phyloP scores from a whole-genome alignment of 352 stramenopile genomes.

The Globisporangium emineosum region DNA sequence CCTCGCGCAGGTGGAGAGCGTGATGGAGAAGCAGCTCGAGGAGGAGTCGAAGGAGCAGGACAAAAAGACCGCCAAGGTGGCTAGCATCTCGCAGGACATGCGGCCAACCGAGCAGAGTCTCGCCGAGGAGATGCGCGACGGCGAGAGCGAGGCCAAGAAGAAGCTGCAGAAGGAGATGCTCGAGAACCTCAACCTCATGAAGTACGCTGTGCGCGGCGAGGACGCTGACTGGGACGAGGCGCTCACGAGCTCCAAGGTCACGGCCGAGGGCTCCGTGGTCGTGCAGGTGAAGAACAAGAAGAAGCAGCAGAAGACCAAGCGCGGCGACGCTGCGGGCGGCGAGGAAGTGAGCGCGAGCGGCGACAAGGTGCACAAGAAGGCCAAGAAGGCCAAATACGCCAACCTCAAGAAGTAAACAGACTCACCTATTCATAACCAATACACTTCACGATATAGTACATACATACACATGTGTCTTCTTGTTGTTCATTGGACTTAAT shows the following conservation, averaged over 20 bases:
- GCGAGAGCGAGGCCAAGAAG: slow-evolving; percentile 71
- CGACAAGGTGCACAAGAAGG: slow-evolving; percentile 60
- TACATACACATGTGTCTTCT: slow-evolving; percentile 2
- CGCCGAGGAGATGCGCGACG: slow-evolving; percentile 71
- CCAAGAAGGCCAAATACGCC: slow-evolving; percentile 76
- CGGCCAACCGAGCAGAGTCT: slow-evolving; percentile 80
- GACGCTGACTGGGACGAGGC: slow-evolving; percentile 90
- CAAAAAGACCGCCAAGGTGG: slow-evolving; percentile 57
- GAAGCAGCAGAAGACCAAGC: slow-evolving; percentile 35
- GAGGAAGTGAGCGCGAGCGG: slow-evolving; percentile 32
- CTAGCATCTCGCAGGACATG: slow-evolving; percentile 70
- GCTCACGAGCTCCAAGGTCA: slow-evolving; percentile 38
- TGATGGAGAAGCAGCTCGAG: slow-evolving; percentile 86
- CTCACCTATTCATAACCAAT: slow-evolving; percentile 2
- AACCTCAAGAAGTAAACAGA: slow-evolving; percentile 47
- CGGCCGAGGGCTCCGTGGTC: slow-evolving; percentile 48
- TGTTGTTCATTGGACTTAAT: neutral
- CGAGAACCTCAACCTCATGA: slow-evolving; percentile 92
- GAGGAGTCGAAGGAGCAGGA: slow-evolving; percentile 69
- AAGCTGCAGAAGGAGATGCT: slow-evolving; percentile 84
- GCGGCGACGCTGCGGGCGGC: slow-evolving; percentile 30
- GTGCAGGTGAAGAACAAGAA: slow-evolving; percentile 90
- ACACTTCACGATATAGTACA: neutral
- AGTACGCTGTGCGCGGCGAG: slow-evolving; percentile 93
- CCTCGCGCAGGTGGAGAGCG: slow-evolving; percentile 64